Conservation (phyloP, 2,329 filamentous ascomycete genomes). For the Sarocladium oryzae region DNA sequence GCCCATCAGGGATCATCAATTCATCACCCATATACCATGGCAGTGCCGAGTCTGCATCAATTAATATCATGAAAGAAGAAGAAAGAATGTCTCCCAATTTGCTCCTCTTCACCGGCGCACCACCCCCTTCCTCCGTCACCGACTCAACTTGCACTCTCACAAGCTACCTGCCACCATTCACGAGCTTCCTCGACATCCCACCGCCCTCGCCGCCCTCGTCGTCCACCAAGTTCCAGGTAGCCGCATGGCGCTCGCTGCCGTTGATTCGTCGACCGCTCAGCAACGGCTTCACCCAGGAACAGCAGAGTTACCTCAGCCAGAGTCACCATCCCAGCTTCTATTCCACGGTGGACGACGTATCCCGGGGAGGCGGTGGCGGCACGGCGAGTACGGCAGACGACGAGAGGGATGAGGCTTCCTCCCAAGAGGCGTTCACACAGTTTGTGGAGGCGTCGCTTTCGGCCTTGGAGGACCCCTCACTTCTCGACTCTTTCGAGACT, state of each 20-base stretch:
- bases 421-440: conserved; percentile 41
- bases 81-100: conserved; percentile 23
- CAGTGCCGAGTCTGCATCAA: too few relatives aligned
- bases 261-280: conserved; percentile 38
- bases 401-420: too few relatives aligned
- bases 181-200: conserved; percentile 19
- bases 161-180: conserved; percentile 20
- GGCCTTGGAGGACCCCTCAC: conserved; percentile 56
- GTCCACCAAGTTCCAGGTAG: conserved; percentile 25
- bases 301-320: conserved; percentile 29
- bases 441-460: conserved; percentile 73
- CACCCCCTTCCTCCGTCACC: conserved; percentile 22
- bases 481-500: conserved; percentile 35
- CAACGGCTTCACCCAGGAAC: conserved; percentile 51
- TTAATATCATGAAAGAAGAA: too few relatives aligned
- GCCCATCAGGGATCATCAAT: too few relatives aligned
- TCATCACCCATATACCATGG: too few relatives aligned
- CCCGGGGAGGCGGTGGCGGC: conserved; percentile 9
- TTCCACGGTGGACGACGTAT: conserved; percentile 27
- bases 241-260: conserved; percentile 50
- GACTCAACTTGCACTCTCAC: conserved; percentile 24
- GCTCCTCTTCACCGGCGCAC: conserved; percentile 32
- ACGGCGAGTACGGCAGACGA: conserved; percentile 16
- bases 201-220: not conserved
- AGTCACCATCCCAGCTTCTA: conserved; percentile 38